Evolutionary conservation across 345 rosid genomes (phyloP).

Genomic region (Gynandropsis gynandra): DNA sequence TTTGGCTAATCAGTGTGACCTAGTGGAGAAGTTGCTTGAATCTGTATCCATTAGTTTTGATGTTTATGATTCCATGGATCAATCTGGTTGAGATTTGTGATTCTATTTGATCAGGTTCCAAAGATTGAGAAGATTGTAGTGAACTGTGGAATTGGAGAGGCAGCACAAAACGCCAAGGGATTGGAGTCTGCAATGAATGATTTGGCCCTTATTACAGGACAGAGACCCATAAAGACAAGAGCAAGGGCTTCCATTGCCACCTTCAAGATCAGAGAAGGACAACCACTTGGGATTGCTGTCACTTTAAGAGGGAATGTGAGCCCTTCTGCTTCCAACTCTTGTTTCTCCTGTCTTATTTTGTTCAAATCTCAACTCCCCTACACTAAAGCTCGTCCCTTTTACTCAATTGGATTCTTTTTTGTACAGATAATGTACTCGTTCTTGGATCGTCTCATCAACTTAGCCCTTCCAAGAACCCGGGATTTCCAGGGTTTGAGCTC

Average conservation of each 20-base stretch:
- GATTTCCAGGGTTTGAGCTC: constrained; percentile 85
- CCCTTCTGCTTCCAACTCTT: background rate
- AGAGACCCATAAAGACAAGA: constrained; percentile 78
- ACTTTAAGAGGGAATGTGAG: constrained; percentile 89
- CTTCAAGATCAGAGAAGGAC: constrained; percentile 89
- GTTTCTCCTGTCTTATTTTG: background rate
- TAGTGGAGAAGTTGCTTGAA: too few relatives aligned
- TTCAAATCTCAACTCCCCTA: background rate
- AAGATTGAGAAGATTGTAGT: constrained; percentile 77
- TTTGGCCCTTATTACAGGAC: constrained; percentile 75
- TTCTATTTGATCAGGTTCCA: constrained; percentile 47
- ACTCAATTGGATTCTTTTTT: background rate
- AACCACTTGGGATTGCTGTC: constrained; percentile 82
- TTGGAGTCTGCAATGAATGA: constrained; percentile 82
- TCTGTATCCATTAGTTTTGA: background rate
- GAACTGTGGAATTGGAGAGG: constrained; percentile 96
- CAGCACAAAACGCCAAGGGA: constrained; percentile 85
- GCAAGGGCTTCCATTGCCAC: constrained; percentile 72
- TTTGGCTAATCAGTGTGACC: too few relatives aligned
- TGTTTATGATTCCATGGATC: background rate
- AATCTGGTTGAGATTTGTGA: background rate
- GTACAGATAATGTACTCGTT: constrained; percentile 82
- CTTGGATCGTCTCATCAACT: constrained; percentile 80
- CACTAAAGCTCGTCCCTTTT: too few relatives aligned
- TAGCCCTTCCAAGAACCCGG: constrained; percentile 89